A percentile compares a stretch with the other conserved stretches of the same genome.
Conservation (phyloP, 768 basidiomycete genomes). For the Boletus eberwhitei region DNA sequence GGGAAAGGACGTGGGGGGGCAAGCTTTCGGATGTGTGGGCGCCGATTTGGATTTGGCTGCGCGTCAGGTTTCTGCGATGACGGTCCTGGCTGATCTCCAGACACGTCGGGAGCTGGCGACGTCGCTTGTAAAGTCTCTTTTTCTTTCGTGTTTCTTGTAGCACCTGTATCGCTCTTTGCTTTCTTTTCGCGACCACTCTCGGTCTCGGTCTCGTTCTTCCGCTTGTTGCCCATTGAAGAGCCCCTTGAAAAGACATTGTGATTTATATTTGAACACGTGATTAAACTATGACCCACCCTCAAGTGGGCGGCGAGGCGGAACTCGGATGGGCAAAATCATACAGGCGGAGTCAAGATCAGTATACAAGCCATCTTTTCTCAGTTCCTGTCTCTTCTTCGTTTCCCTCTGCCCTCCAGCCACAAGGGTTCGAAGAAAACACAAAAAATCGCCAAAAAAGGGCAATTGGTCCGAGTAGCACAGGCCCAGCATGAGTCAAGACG, state of each 20-base stretch:
- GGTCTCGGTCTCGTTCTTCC: conserved; percentile 16
- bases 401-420: conserved; percentile 26
- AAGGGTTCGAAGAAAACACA: conserved; percentile 2
- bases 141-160: conserved; percentile 1
- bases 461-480: conserved; percentile 8
- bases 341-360: conserved; percentile 1
- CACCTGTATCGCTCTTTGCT: conserved; percentile 9
- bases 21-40: conserved; percentile 56
- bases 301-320: conserved; percentile 13
- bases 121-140: neutral
- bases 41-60: conserved; percentile 12
- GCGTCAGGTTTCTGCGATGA: conserved; percentile 1
- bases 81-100: neutral
- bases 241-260: too few relatives aligned
- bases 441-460: conserved; percentile 10
- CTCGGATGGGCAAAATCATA: conserved; percentile 5
- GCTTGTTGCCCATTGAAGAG: conserved; percentile 19
- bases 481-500: conserved; percentile 75
- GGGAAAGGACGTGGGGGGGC: conserved; percentile 74
- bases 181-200: conserved; percentile 11
- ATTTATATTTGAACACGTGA: conserved; percentile 10
- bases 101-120: neutral
- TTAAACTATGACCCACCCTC: conserved; percentile 17
- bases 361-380: neutral
- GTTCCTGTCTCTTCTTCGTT: conserved; percentile 6